Percentiles rank a stretch among this genome's conserved stretches.
phyloP scores from a whole-genome alignment of 176 grass and related monocot genomes.

The Typha latifolia region DNA sequence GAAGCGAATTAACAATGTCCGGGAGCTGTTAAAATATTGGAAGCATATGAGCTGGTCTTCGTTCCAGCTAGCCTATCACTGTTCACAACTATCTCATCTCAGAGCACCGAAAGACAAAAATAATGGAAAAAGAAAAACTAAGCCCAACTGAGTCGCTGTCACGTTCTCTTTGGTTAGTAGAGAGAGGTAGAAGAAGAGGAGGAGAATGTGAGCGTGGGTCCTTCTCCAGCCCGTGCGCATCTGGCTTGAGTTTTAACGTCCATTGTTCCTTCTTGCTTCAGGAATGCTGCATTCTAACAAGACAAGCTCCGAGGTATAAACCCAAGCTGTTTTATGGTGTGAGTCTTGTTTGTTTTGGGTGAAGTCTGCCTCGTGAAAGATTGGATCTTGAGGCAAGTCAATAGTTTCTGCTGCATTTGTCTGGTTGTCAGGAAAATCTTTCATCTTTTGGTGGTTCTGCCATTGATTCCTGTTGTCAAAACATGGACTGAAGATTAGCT shows the following conservation, averaged over 20 bases:
- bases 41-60: neutral
- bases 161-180: neutral
- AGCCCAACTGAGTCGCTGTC: neutral
- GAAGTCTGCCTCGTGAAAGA: neutral
- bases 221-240: neutral
- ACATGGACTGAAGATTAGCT: no score
- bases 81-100: neutral
- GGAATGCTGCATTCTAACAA: neutral
- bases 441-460: no score
- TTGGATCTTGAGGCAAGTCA: neutral
- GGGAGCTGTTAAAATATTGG: neutral
- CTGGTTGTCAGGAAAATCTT: no score
- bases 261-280: neutral
- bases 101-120: neutral
- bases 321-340: neutral
- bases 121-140: neutral
- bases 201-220: neutral
- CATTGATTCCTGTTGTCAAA: no score
- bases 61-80: neutral
- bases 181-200: conserved; percentile 3
- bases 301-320: neutral
- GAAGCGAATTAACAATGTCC: no score
- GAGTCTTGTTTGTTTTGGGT: neutral
- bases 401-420: no score
- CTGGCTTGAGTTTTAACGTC: neutral